These are phyloP conservation scores for Cyberlindnera galapagoensis DNA, from an alignment of 805 yeast species.

Conservation along the genomic window DNA sequence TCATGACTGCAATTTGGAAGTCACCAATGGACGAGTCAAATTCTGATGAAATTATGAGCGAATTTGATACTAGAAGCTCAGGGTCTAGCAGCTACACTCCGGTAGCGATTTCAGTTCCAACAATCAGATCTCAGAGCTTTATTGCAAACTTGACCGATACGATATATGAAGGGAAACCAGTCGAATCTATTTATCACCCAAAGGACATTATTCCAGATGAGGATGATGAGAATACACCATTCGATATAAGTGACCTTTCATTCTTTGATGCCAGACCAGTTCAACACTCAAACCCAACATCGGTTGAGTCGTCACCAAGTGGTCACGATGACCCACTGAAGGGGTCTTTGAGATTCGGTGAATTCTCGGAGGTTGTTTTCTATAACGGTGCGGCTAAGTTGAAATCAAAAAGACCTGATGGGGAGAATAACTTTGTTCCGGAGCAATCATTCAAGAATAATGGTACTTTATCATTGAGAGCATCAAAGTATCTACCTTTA, in stretches of 20 bases:
- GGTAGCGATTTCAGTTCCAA: slow-evolving; percentile 9
- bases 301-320: background rate
- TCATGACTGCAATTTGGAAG: too few relatives aligned
- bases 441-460: too few relatives aligned
- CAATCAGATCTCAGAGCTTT: slow-evolving; percentile 4
- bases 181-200: slow-evolving; percentile 7
- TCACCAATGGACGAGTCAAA: background rate
- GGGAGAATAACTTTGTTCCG: too few relatives aligned
- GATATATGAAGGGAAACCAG: slow-evolving; percentile 4
- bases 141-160: slow-evolving; percentile 4
- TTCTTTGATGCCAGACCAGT: slow-evolving; percentile 9
- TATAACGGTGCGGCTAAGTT: slow-evolving; percentile 6
- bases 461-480: too few relatives aligned
- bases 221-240: slow-evolving; percentile 4
- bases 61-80: too few relatives aligned
- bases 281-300: background rate
- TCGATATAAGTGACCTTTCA: slow-evolving; percentile 5
- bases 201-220: background rate
- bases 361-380: slow-evolving; percentile 9
- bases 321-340: background rate
- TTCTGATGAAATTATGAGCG: background rate
- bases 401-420: too few relatives aligned
- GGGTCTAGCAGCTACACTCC: too few relatives aligned
- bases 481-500: too few relatives aligned
- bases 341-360: slow-evolving; percentile 7